A percentile compares a stretch with the other conserved stretches of the same genome.
Conservation (phyloP, 495 filamentous ascomycete species). For the Lophium mytilinum region DNA sequence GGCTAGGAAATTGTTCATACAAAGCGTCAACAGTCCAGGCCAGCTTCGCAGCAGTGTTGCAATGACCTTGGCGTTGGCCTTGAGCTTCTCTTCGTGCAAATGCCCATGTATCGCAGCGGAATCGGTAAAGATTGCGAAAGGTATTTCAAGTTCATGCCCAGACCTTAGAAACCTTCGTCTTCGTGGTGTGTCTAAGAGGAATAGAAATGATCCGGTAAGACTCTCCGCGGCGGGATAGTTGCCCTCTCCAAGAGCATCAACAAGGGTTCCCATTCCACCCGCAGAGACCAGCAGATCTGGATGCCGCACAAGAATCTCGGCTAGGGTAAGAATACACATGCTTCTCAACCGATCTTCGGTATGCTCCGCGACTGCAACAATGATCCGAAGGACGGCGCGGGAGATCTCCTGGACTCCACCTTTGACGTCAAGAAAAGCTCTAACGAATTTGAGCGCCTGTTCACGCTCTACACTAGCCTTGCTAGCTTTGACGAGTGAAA, state of each 20-base stretch:
- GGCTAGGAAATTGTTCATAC: constrained; percentile 75
- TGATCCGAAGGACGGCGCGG: constrained; percentile 71
- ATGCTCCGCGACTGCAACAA: constrained; percentile 85
- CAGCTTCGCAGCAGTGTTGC: constrained; percentile 86
- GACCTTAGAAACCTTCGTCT: constrained; percentile 70
- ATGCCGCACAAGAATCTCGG: constrained; percentile 81
- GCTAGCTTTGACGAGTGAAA: constrained; percentile 88
- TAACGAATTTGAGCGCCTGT: constrained; percentile 92
- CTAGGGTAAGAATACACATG: constrained; percentile 85
- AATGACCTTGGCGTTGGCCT: constrained; percentile 78
- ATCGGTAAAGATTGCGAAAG: constrained; percentile 75
- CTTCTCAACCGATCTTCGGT: constrained; percentile 76
- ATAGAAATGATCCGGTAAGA: constrained; percentile 73
- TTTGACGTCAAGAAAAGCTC: constrained; percentile 92
- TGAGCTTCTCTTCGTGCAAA: constrained; percentile 58
- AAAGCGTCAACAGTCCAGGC: constrained; percentile 77
- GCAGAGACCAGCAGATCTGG: constrained; percentile 68
- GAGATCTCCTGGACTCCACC: constrained; percentile 85
- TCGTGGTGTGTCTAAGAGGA: constrained; percentile 76
- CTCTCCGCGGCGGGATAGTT: constrained; percentile 86
- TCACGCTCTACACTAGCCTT: constrained; percentile 94
- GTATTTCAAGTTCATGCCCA: constrained; percentile 51
- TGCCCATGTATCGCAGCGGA: constrained; percentile 55
- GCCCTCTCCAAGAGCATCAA: constrained; percentile 81
- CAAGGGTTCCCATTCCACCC: constrained; percentile 71